phyloP scores from a whole-genome alignment of 2,329 filamentous ascomycete species.

The Neonectria sp. region DNA sequence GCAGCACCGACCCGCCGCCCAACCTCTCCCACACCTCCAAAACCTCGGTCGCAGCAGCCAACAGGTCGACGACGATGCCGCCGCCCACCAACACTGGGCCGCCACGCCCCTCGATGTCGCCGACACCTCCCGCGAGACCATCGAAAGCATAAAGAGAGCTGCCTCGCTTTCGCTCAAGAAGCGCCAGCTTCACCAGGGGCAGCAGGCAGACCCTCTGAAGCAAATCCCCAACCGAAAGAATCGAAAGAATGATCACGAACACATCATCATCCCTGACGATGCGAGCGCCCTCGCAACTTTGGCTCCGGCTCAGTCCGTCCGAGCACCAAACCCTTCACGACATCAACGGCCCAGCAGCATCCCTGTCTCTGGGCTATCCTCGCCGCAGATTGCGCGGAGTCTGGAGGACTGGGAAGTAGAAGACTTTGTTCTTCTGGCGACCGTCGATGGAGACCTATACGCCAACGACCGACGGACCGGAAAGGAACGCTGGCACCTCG shows the following conservation, averaged over 20 bases:
- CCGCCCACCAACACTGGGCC: conserved; percentile 48
- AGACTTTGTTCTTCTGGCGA: conserved; percentile 99
- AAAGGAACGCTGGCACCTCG: conserved; percentile 86
- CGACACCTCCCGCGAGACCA: conserved; percentile 47
- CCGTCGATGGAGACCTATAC: conserved; percentile 97
- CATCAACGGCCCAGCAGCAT: conserved; percentile 68
- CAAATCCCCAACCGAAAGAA: conserved; percentile 49
- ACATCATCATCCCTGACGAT: conserved; percentile 69
- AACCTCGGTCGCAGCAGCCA: conserved; percentile 46
- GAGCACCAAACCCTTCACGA: conserved; percentile 88
- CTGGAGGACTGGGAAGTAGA: conserved; percentile 99
- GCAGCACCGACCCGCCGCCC: conserved; percentile 63
- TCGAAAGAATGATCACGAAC: conserved; percentile 50
- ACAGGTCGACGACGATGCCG: conserved; percentile 47
- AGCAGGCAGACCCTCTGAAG: conserved; percentile 35
- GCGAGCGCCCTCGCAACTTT: conserved; percentile 98
- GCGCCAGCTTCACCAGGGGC: conserved; percentile 44
- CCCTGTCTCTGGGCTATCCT: conserved; percentile 76
- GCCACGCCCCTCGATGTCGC: conserved; percentile 50
- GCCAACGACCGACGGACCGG: conserved; percentile 92
- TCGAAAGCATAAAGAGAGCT: conserved; percentile 46
- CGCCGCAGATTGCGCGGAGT: conserved; percentile 95
- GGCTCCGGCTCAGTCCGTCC: conserved; percentile 95
- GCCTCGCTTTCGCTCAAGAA: conserved; percentile 43
- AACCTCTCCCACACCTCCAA: conserved; percentile 39